Evolutionary conservation across 495 filamentous ascomycete genomes (phyloP), one percentile per base, ranked within the genome.

Genomic region (Polyplosphaeria fusca): DNA sequence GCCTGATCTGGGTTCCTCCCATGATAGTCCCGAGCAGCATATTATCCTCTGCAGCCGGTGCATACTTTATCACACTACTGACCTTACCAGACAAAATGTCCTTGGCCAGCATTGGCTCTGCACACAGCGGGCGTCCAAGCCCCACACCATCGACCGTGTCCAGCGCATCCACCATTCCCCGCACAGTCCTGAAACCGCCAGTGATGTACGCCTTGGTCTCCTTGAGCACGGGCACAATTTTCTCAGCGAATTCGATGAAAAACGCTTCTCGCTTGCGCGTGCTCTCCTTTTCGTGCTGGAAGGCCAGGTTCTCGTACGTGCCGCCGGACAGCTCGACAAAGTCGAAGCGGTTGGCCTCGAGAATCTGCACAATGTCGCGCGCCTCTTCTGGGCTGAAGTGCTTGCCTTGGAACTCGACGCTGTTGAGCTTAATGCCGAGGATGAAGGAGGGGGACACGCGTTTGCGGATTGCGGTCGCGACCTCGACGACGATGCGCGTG

Each of bases 361-460:
- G 74, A 13, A 74, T 67, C 41, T 67, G 59, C 61, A 81, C 82
- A 1, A 86, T 71, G n/a, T 72, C 52, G 53, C 71, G 72, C 7
- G 79, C 78, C 42, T 86, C 84, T 19, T 81, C 76, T 5, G 78
- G 66, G 30, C 73, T 54, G 64, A 86, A 79, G 11, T 83, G 83
- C 14, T 74, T 68, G 14, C 77, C 73, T 64, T 88, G 81, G 68
- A 86, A 86, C 66, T 87, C 83, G 58, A 84, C 82, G 59, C 76
- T 82, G 70, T 87, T 87, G 63, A 87, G 69, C 70, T 87, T 87
- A 67, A 85, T 83, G 40, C 77, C 73, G 27, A 87, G 61, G 32
- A 84, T 76, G 71, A 86, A 86, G 13, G 43, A 45, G 7, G 51
- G 37, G 18, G 58, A 56, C 20, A 56, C 42, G 30, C 79, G 77